Evolutionary conservation across 192 early-diverging fungal species (phyloP), one percentile per base, ranked within the genome.

Genomic region (Backusella westeae): DNA sequence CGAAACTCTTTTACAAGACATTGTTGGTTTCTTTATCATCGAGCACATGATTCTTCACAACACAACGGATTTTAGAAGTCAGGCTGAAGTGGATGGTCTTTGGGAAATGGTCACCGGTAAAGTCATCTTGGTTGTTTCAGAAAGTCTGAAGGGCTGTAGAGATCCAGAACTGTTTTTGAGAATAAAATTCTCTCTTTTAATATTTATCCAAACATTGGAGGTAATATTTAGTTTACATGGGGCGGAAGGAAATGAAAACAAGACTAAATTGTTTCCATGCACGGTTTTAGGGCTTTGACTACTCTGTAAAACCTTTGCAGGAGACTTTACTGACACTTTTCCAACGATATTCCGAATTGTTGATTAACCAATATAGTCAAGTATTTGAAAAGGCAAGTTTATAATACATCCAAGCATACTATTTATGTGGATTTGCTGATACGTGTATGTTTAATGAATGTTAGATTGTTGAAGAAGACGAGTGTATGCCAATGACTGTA

Each of bases 11-110:
- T 83, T 99, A 44, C 89, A 94, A 71, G 96, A 99, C 52, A 90
- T 98, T 72, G 93, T 95, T 17, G 98, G 98, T 15, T 99, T 99
- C 77, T 99, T 99, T 78, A 91, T 98, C 35, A 92, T 99, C 0
- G 98, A 99, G 77, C 91, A 95, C 52, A 89, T 91, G 36, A 92
- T 99, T 67, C 77, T 97, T 42, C 91, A 93, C 69, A 93, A 95
- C 6, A 97, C 96, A 3, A 90, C 87, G 26, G 92, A 98, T 72
- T 99, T 99, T 78, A 88, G 97, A 72, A 94, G 95, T 21, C 90
- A 92, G 70, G 78, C 89, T 15, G 86, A 96, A 80, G 89, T 98
- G 23, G 97, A 99, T 75, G 86, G 88, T 19, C 89, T 99, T 42
- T 99, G 98, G 94, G 92, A 96, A 35, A 86, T 86, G 15, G 92